phyloP scores from a whole-genome alignment of 2,329 filamentous ascomycete species.

The Laburnicola sp. region DNA sequence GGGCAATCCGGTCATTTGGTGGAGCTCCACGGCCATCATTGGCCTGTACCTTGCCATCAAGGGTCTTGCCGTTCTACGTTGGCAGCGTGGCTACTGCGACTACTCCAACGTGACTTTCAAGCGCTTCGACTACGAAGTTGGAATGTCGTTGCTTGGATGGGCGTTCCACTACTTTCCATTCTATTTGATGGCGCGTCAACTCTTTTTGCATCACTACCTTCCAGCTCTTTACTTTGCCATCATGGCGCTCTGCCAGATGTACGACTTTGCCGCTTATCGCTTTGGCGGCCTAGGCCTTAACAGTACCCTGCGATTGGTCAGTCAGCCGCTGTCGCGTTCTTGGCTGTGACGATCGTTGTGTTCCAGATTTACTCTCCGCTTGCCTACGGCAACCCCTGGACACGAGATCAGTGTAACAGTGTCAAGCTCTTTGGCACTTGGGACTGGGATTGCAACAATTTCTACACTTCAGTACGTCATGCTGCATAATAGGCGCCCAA shows the following conservation, averaged over 20 bases:
- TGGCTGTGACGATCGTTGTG: slow-evolving; percentile 71
- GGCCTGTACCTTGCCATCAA: slow-evolving; percentile 81
- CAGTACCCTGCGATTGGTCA: slow-evolving; percentile 75
- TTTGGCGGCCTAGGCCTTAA: slow-evolving; percentile 67
- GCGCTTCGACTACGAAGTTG: slow-evolving; percentile 96
- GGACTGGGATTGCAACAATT: slow-evolving; percentile 99
- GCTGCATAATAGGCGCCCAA: neutral
- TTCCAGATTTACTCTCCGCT: slow-evolving; percentile 88
- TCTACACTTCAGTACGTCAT: slow-evolving; percentile 78
- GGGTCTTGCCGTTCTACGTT: slow-evolving; percentile 81
- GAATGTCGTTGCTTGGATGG: slow-evolving; percentile 88
- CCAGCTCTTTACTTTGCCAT: slow-evolving; percentile 95
- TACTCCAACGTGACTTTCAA: slow-evolving; percentile 84
- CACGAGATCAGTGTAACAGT: slow-evolving; percentile 78
- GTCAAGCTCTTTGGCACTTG: slow-evolving; percentile 86
- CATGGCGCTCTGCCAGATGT: slow-evolving; percentile 83
- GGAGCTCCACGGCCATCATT: slow-evolving; percentile 78
- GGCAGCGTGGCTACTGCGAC: slow-evolving; percentile 91
- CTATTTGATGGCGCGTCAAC: slow-evolving; percentile 95
- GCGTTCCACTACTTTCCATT: slow-evolving; percentile 99
- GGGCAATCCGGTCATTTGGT: slow-evolving; percentile 78
- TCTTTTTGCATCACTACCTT: slow-evolving; percentile 98
- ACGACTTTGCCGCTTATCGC: slow-evolving; percentile 80
- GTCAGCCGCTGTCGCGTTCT: slow-evolving; percentile 70
- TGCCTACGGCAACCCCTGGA: slow-evolving; percentile 93